Conservation (phyloP, 441 rosid species). For the Arabidopsis hybrid region DNA sequence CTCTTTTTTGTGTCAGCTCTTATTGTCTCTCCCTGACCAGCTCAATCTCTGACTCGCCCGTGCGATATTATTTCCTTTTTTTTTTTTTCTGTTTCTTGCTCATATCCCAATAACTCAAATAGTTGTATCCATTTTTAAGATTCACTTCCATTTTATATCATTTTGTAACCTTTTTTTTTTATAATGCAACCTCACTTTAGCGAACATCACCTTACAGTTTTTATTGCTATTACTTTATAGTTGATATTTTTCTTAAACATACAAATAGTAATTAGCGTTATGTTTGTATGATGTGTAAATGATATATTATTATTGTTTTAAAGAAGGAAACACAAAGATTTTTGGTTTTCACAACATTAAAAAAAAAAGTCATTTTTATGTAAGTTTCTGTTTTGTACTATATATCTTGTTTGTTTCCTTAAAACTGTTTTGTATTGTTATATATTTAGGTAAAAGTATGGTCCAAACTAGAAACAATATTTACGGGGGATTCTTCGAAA, state of each 20-base stretch:
- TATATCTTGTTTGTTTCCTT: neutral
- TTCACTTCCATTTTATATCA: neutral
- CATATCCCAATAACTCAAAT: constrained; percentile 31
- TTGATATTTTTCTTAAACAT: neutral
- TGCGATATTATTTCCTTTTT: constrained; percentile 44
- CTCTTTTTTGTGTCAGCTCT: constrained; percentile 36
- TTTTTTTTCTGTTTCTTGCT: constrained; percentile 1
- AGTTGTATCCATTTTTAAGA: constrained; percentile 12
- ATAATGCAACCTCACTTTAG: neutral
- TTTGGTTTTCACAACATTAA: neutral
- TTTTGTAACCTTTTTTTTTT: neutral
- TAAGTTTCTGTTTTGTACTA: constrained; percentile 17
- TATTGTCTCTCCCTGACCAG: constrained; percentile 43
- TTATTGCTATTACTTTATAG: neutral
- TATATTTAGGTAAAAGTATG: constrained; percentile 6
- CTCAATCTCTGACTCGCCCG: constrained; percentile 49
- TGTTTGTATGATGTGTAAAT: neutral
- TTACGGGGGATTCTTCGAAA: constrained; percentile 31
- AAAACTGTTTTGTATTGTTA: neutral
- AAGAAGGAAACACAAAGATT: neutral
- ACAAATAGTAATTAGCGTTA: neutral
- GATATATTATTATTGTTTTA: too few species aligned
- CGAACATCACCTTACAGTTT: neutral
- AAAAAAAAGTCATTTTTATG: neutral
- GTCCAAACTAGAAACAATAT: constrained; percentile 34